These are phyloP conservation scores for Gynostemma pentaphyllum DNA, from an alignment of 306 rosid species.

Conservation along the genomic window DNA sequence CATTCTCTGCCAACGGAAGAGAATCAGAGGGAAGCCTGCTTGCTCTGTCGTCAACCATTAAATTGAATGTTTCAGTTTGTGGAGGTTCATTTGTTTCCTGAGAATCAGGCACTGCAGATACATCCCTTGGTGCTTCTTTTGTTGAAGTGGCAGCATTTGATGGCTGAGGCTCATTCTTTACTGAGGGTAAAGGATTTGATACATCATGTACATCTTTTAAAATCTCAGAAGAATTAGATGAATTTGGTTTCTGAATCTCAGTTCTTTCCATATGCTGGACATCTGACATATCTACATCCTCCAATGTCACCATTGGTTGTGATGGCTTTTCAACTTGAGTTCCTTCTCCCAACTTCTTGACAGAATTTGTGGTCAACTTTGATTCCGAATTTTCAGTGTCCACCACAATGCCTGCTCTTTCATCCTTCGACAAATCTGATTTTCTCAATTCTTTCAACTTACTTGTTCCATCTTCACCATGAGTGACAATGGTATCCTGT, in stretches of 20 bases:
- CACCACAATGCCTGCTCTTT: conserved; percentile 20
- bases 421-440: conserved; percentile 30
- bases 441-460: conserved; percentile 27
- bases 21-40: conserved; percentile 12
- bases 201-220: conserved; percentile 21
- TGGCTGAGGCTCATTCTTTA: conserved; percentile 15
- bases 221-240: conserved; percentile 27
- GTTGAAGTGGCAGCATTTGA: conserved; percentile 19
- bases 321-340: conserved; percentile 31
- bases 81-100: conserved; percentile 23
- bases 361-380: conserved; percentile 33
- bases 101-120: conserved; percentile 32
- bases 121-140: conserved; percentile 29
- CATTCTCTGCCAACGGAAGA: conserved; percentile 23
- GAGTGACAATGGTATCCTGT: conserved; percentile 15
- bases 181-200: conserved; percentile 22
- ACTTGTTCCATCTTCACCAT: conserved; percentile 22
- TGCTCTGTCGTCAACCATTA: background rate
- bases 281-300: conserved; percentile 31
- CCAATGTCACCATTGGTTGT: conserved; percentile 18
- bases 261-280: conserved; percentile 27
- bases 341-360: conserved; percentile 25
- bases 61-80: conserved; percentile 15
- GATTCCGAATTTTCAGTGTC: conserved; percentile 28
- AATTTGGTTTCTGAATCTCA: conserved; percentile 26